Evolutionary conservation across 441 rosid genomes (phyloP).

Genomic region (Kokia cookei): DNA sequence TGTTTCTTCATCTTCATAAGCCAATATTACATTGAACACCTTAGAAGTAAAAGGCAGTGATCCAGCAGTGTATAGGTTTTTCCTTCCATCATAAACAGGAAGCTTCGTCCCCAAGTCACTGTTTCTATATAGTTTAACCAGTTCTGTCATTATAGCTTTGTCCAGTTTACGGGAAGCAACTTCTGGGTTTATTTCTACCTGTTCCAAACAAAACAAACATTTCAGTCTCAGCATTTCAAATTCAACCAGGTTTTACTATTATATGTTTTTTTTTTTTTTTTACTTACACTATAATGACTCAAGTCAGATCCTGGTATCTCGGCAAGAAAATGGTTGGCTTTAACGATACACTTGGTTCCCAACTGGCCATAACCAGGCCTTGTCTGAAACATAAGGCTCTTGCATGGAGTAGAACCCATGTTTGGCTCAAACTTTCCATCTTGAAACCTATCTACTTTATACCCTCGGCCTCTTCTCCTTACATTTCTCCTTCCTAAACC

Average conservation of each 20-base stretch:
- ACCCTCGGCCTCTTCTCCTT: slow-evolving; percentile 13
- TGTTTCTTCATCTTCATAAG: slow-evolving; percentile 26
- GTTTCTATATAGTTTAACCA: slow-evolving; percentile 31
- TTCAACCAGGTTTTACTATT: neutral
- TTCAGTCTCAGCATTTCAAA: neutral
- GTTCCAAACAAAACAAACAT: slow-evolving; percentile 6
- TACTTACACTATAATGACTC: slow-evolving; percentile 39
- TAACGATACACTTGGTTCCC: slow-evolving; percentile 39
- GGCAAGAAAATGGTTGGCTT: slow-evolving; percentile 54
- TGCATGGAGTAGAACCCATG: slow-evolving; percentile 15
- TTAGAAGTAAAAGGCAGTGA: slow-evolving; percentile 37
- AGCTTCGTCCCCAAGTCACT: slow-evolving; percentile 38
- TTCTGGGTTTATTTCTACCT: slow-evolving; percentile 41
- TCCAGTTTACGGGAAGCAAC: slow-evolving; percentile 27
- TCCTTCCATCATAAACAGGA: slow-evolving; percentile 49
- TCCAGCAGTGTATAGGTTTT: slow-evolving; percentile 41
- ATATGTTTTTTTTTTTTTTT: neutral
- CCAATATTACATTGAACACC: slow-evolving; percentile 27
- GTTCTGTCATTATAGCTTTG: slow-evolving; percentile 32
- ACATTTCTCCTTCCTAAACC: slow-evolving; percentile 7
- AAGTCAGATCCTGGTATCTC: slow-evolving; percentile 34
- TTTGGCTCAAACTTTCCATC: slow-evolving; percentile 5
- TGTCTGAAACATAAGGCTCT: slow-evolving; percentile 18
- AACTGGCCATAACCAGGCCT: slow-evolving; percentile 38
- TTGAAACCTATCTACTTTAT: slow-evolving; percentile 11